A percentile compares a stretch with the other conserved stretches of the same genome.
These are phyloP conservation scores for Harrya chromipes DNA, from an alignment of 768 basidiomycete genomes.

Conservation along the genomic window DNA sequence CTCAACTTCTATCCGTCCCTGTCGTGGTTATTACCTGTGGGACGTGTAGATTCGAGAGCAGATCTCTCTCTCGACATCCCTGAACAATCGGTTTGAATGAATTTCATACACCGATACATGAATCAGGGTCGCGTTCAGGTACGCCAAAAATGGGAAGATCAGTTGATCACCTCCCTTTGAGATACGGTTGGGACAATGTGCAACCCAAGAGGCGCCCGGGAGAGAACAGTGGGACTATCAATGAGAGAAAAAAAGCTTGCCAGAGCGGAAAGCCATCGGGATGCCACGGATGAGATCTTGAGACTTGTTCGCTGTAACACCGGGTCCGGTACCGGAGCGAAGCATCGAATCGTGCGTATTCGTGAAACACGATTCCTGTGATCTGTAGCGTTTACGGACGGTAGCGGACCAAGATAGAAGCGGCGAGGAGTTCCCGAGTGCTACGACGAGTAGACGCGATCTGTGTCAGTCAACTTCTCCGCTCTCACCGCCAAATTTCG, in stretches of 20 bases:
- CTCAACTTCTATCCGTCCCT: constrained; percentile 24
- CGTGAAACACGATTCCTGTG: constrained; percentile 3
- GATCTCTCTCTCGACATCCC: constrained; percentile 20
- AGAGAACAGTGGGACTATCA: not conserved
- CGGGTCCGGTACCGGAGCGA: constrained; percentile 17
- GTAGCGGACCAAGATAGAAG: constrained; percentile 12
- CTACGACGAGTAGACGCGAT: not conserved
- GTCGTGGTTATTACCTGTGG: constrained; percentile 12
- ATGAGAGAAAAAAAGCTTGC: not conserved
- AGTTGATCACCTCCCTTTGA: constrained; percentile 6
- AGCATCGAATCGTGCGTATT: constrained; percentile 10
- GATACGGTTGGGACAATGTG: not conserved
- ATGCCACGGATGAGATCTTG: constrained; percentile 3
- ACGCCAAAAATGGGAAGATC: constrained; percentile 15
- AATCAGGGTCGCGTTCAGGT: constrained; percentile 28
- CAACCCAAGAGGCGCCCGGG: not conserved
- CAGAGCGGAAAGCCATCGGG: not conserved
- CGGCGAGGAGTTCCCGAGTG: constrained; percentile 10
- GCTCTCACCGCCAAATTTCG: constrained; percentile 11
- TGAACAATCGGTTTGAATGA: constrained; percentile 24
- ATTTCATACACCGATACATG: constrained; percentile 16
- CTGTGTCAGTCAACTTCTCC: constrained; percentile 4
- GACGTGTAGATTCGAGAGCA: constrained; percentile 13
- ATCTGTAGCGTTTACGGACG: constrained; percentile 3
- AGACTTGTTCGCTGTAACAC: not conserved